Evolutionary conservation across 2,329 filamentous ascomycete genomes (phyloP).

Genomic region (Dothideomycetes sp.): DNA sequence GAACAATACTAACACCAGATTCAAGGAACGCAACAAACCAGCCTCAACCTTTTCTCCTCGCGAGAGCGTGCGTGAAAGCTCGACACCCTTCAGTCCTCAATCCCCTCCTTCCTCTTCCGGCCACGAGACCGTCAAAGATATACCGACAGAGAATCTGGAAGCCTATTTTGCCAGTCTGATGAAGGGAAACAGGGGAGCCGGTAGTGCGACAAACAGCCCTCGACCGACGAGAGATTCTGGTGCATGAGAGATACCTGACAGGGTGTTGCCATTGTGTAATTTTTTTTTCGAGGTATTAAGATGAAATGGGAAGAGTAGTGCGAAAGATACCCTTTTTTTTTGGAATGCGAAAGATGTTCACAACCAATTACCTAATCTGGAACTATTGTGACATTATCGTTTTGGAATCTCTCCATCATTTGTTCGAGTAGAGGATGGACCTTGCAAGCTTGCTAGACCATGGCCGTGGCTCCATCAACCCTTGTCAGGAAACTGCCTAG

Average conservation of each 20-base stretch:
- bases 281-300: not conserved
- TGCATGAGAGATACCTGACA: no score
- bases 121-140: slow-evolving; percentile 39
- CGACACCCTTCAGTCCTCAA: slow-evolving; percentile 15
- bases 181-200: slow-evolving; percentile 32
- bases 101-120: slow-evolving; percentile 17
- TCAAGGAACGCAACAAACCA: slow-evolving; percentile 14
- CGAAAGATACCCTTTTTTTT: not conserved
- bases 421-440: no score
- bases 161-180: slow-evolving; percentile 52
- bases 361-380: no score
- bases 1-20: not conserved
- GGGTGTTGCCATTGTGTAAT: no score
- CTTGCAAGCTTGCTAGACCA: no score
- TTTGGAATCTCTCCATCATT: no score
- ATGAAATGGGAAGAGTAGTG: not conserved
- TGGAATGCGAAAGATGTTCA: no score
- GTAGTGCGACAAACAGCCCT: slow-evolving; percentile 14
- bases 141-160: slow-evolving; percentile 45
- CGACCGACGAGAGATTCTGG: slow-evolving; percentile 12
- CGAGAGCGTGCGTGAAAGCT: slow-evolving; percentile 24
- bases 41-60: slow-evolving; percentile 35
- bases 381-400: no score
- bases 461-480: not conserved
- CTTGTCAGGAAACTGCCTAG: slow-evolving; percentile 23